These are phyloP conservation scores for Alternaria triticina DNA, from an alignment of 2,329 filamentous ascomycete genomes.

Conservation along the genomic window DNA sequence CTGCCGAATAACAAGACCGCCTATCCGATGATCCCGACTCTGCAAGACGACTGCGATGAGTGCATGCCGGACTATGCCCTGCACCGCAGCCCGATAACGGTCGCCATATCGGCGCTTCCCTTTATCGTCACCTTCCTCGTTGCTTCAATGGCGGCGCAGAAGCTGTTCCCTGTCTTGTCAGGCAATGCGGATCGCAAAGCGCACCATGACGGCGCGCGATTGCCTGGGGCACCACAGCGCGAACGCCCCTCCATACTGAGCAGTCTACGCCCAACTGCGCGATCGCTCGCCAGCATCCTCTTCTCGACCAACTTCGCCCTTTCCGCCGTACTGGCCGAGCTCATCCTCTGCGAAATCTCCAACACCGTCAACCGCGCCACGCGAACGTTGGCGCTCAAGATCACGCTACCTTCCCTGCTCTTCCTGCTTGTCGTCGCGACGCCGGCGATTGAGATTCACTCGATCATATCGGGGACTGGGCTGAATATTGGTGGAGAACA, in stretches of 20 bases:
- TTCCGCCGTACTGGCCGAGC: conserved; percentile 76
- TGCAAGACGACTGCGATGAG: conserved; percentile 61
- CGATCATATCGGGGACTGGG: conserved; percentile 63
- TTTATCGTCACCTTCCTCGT: conserved; percentile 75
- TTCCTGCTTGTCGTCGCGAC: conserved; percentile 76
- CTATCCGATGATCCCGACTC: conserved; percentile 40
- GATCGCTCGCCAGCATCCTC: conserved; percentile 63
- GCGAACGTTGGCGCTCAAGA: conserved; percentile 69
- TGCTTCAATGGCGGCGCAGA: conserved; percentile 67
- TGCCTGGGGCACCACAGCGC: conserved; percentile 52
- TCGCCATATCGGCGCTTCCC: conserved; percentile 68
- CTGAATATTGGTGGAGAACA: conserved; percentile 67
- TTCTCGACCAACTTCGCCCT: conserved; percentile 81
- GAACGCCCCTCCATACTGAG: conserved; percentile 35
- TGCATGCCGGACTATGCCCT: conserved; percentile 61
- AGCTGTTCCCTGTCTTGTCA: conserved; percentile 76
- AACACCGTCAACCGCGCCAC: conserved; percentile 73
- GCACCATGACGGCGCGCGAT: conserved; percentile 67
- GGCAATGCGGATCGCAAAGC: conserved; percentile 62
- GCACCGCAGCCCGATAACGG: conserved; percentile 53
- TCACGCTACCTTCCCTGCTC: conserved; percentile 74
- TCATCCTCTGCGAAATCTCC: conserved; percentile 84
- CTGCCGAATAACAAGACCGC: conserved; percentile 8
- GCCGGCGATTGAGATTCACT: conserved; percentile 79
- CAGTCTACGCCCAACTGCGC: conserved; percentile 48